Evolutionary conservation across 306 rosid genomes (phyloP), one percentile per base, ranked within the genome.

Genomic region (Spatholobus suberectus): DNA sequence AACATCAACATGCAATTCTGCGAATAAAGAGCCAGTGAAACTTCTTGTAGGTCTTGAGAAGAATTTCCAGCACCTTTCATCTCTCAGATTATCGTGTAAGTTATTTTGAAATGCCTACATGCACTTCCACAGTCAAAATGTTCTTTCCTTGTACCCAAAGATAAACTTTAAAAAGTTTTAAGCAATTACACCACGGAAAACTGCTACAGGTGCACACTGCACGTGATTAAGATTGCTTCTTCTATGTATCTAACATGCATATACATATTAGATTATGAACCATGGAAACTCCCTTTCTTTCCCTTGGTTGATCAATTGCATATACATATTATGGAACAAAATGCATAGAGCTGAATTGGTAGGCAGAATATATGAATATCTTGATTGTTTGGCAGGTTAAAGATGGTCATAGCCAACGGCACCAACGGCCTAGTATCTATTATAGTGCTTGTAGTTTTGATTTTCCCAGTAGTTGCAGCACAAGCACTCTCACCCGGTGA

Each of bases 391-490:
- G 63, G 51, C 85, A 81, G 89, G 75, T 77, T 68, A 51, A 24
- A 85, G 76, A 92, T 92, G 97, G 88, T 66, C 58, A 51, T 35
- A 82, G 41, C 61, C 41, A 78, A 63, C 6, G 14, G 61, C 58
- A 70, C 18, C 41, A 73, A 43, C 9, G 37, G 68, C 40, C 4
- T 81, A 13, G 8, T 66, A 58, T 82, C 75, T 38, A 26, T 75
- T 55, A 0, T 84, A 35, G 43, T 82, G 57, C 75, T 89, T 58
- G 38, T 79, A 73, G 81, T 81, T 5, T 77, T 86, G 67, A 65
- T 72, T 76, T 20, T 84, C 6, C 85, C 91, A 76, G 81, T 78
- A 72, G 79, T 84, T 78, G 61, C 80, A 55, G 89, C 90, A 57
- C 91, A 86, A 52, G 78, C 72, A 11, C 10, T 46, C 73, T 77